Evolutionary conservation across 192 early-diverging fungal genomes (phyloP), one percentile per base, ranked within the genome.

Genomic region (Entomortierella lignicola): DNA sequence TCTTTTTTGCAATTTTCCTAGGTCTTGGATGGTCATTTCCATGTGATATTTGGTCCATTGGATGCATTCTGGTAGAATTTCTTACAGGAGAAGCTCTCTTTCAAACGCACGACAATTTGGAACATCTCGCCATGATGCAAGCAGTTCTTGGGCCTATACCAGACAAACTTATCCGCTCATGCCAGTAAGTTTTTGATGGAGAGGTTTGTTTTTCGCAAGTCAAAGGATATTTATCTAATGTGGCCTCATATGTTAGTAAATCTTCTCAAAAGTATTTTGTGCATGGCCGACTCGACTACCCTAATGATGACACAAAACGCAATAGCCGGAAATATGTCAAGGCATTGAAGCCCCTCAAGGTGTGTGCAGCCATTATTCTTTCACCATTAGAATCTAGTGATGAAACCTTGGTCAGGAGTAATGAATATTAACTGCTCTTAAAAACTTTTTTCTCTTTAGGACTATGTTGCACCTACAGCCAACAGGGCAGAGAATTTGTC

Each of bases 91-190:
- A 95, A 69, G 96, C 97, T 6, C 81, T 99, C 58, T 99, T 99
- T 79, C 96, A 98, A 81, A 98, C 97, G 2, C 97, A 98, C 65
- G 96, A 99, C 74, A 94, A 98, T 81, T 75, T 96, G 64, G 97
- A 99, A 72, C 97, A 99, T 71, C 81, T 99, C 63, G 94, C 93
- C 26, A 95, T 99, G 95, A 99, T 99, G 96, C 91, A 99, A 81
- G 82, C 85, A 0, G 92, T 97, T 2, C 85, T 98, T n/a, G 97
- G 97, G 2, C 82, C 80, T 42, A 87, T 97, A 25, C 94, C 96
- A 0, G 72, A 84, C 0, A 74, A 86, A 50, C 84, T 96, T 34
- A 81, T 92, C 15, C 83, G 85, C 13, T 59, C 71, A 4, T 83
- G 87, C 34, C 71, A 66, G 81, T 85, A 83, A 31, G 73, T 39